A percentile compares a stretch with the other conserved stretches of the same genome.
Conservation (phyloP, 768 basidiomycete species). For the Mycena olivaceomarginata region DNA sequence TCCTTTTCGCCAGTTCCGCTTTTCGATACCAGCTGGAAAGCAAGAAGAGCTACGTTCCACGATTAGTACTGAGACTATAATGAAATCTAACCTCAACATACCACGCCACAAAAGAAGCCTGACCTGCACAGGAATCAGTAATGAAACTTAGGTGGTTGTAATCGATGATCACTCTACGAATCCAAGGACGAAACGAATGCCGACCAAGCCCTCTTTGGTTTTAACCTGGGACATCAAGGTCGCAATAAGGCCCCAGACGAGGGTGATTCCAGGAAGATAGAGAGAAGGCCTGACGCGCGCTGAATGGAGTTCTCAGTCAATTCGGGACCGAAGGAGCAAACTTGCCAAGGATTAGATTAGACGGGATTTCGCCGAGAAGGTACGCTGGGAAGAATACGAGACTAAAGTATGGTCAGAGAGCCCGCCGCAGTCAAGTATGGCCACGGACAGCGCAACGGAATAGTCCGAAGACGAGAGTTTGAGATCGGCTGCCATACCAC, state of each 20-base stretch:
- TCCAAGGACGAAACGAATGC: constrained; percentile 37
- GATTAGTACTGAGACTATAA: constrained; percentile 23
- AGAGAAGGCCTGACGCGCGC: constrained; percentile 38
- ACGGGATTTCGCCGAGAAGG: constrained; percentile 39
- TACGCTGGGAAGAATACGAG: constrained; percentile 41
- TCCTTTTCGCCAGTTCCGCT: constrained; percentile 38
- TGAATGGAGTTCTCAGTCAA: constrained; percentile 32
- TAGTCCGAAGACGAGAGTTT: constrained; percentile 40
- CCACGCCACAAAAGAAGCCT: constrained; percentile 39
- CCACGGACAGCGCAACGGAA: constrained; percentile 37
- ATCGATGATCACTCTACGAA: constrained; percentile 36
- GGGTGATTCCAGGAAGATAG: constrained; percentile 37
- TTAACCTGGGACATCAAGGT: constrained; percentile 39
- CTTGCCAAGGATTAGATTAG: constrained; percentile 39
- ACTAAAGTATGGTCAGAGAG: constrained; percentile 30
- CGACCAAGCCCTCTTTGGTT: constrained; percentile 37
- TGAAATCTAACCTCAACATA: constrained; percentile 26
- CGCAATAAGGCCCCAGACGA: constrained; percentile 38
- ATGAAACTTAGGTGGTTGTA: constrained; percentile 27
- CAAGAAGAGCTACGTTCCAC: constrained; percentile 38
- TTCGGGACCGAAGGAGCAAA: constrained; percentile 24
- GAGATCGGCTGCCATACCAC: constrained; percentile 39
- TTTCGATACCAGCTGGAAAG: constrained; percentile 41
- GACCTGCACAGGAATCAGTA: constrained; percentile 34
- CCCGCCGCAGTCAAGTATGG: constrained; percentile 20